Evolutionary conservation across 345 rosid species (phyloP), one percentile per base, ranked within the genome.

Genomic region (Pugionium dolabratum): DNA sequence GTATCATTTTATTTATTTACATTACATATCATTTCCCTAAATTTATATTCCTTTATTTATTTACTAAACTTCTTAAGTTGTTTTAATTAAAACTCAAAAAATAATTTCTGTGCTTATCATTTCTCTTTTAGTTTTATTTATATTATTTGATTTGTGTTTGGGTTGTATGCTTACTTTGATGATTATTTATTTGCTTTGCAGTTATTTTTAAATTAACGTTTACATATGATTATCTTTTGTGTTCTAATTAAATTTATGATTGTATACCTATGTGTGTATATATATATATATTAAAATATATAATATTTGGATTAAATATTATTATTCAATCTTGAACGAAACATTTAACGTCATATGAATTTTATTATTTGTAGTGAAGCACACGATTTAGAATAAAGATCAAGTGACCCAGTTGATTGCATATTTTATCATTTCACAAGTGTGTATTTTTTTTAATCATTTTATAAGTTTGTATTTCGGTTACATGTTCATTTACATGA

Each of bases 41-140:
- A 18, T 18, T 18, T 18, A 18, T 18, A 18, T 18, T 18, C 18
- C 18, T 18, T 18, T 18, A 18, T 18, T 18, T 18, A 18, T 18
- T 18, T 18, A 18, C 18, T 18, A 18, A 18, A 18, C 18, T 18
- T 18, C 18, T 55, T 36, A 42, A 4, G 45, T 28, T 9, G 25
- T 54, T 46, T 26, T 4, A 3, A 42, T 0, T 32, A 25, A 47
- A 30, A 11, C 10, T 31, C 4, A 29, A 10, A 32, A 37, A 46
- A 41, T 57, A 48, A 58, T 28, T 68, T 47, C 6, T 7, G 5
- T 35, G 32, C 37, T 55, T 9, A 40, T 9, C 7, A 64, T n/a
- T 37, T 32, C 34, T 32, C 4, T 32, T 32, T 32, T 2, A 32
- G 34, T 32, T 32, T 32, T 32, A 36, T 31, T 56, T 37, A 33